phyloP scores from a whole-genome alignment of 2,329 filamentous ascomycete genomes.

The Verticillium zaregamsianum region DNA sequence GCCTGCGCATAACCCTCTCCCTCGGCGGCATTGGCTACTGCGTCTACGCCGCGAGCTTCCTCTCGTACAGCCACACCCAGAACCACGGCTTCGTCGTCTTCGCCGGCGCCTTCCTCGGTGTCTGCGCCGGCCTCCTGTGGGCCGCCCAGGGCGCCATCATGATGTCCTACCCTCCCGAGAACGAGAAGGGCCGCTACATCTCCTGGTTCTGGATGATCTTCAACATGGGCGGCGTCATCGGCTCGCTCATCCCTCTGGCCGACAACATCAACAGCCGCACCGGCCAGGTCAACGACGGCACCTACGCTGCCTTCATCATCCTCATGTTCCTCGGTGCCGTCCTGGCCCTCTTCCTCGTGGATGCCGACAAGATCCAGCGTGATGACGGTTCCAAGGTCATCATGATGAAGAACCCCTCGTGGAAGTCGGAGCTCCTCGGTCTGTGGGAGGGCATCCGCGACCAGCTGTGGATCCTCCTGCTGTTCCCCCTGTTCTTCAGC shows the following conservation, averaged over 20 bases:
- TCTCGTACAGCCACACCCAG: constrained; percentile 64
- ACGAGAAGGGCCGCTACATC: constrained; percentile 82
- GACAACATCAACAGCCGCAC: constrained; percentile 60
- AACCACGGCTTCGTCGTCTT: constrained; percentile 72
- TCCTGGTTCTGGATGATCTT: constrained; percentile 94
- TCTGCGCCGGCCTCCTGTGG: constrained; percentile 79
- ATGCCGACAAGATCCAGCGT: constrained; percentile 69
- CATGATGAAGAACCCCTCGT: constrained; percentile 86
- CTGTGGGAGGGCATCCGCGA: constrained; percentile 67
- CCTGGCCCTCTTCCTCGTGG: constrained; percentile 65
- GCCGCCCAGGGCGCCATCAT: constrained; percentile 80
- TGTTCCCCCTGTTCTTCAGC: constrained; percentile 81
- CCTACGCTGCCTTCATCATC: constrained; percentile 86
- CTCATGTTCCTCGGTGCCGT: constrained; percentile 70
- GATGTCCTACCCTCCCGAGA: constrained; percentile 83
- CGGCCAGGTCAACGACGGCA: constrained; percentile 63
- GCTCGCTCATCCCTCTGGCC: constrained; percentile 69
- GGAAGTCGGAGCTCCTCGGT: constrained; percentile 73
- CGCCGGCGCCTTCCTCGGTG: constrained; percentile 69
- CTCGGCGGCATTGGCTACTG: constrained; percentile 75
- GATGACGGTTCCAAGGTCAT: constrained; percentile 76
- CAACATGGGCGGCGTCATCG: constrained; percentile 86
- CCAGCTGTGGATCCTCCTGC: constrained; percentile 68
- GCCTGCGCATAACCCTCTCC: constrained; percentile 62
- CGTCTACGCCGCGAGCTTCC: constrained; percentile 67